Base-by-base conservation (phyloP, 371 early-diverging fungal species). In the Furculomyces boomerangus region DNA sequence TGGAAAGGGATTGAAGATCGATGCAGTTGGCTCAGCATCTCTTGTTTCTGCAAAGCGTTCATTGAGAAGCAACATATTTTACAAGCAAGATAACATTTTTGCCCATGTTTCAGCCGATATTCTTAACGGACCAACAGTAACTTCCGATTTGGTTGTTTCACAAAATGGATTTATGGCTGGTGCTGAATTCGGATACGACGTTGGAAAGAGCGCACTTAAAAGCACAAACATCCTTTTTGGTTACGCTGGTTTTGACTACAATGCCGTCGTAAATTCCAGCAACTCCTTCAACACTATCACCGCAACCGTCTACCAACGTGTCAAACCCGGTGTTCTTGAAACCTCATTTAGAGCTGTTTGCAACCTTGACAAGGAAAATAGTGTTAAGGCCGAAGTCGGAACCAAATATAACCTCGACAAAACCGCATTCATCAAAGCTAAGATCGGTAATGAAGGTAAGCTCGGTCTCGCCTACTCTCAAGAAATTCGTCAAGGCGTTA, bases 231-330 rank as follows among this genome's bases (percentile, higher is more conserved):
- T 81, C 45, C 82, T 90, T 54, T 56, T 83, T 52, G 94, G 92
- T 39, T 93, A 85, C 76, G 72, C 82, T 60, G 81, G 81, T 59
- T 79, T 74, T 60, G 89, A 90, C 70, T 93, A 90, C 77, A 67
- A 81, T 56, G 78, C 91, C 57, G 79, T 90, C 58, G 72, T 94
- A 53, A 86, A 88, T 63, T 86, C 88, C 59, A 67, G 69, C 63
- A 78, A 77, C 73, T 72, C 75, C 59, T 73, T 87, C 67, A 73
- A 71, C 70, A 61, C 75, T 58, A 84, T 84, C 74, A 72, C 92
- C 60, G 89, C 90, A 56, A 84, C 92, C 29, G 93, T 90, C 88
- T 90, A 82, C 83, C 98, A 97, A 77, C 83, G 85, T 58, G 87
- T 95, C 70, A 83, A 75, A 70, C 60, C 75, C 57, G 81, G 81